These are phyloP conservation scores for Penicillium alfredii DNA, from an alignment of 495 filamentous ascomycete species.

Conservation along the genomic window DNA sequence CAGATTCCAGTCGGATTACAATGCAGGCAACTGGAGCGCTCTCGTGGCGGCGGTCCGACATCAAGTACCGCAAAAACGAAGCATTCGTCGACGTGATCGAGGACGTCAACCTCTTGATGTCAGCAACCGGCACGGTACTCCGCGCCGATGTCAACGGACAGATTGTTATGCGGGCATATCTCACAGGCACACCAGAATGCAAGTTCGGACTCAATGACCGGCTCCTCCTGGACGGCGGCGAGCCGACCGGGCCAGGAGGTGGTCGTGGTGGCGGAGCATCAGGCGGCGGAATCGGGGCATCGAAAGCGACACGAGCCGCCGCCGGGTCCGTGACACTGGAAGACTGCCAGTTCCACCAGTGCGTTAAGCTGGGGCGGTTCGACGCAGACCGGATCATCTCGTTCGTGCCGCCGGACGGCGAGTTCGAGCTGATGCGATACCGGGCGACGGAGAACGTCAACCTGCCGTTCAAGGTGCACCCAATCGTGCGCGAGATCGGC, in stretches of 20 bases:
- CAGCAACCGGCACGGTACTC: slow-evolving; percentile 87
- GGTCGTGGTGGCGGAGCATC: slow-evolving; percentile 53
- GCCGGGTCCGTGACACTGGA: slow-evolving; percentile 94
- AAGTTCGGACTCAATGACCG: slow-evolving; percentile 99
- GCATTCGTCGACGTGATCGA: slow-evolving; percentile 99
- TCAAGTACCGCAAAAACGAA: slow-evolving; percentile 99
- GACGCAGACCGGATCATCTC: slow-evolving; percentile 96
- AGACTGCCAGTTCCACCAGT: slow-evolving; percentile 99
- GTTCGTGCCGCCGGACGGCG: slow-evolving; percentile 95
- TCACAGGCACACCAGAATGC: slow-evolving; percentile 94
- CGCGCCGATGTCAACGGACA: slow-evolving; percentile 96
- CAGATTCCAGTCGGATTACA: slow-evolving; percentile 90
- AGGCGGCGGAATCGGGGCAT: slow-evolving; percentile 27
- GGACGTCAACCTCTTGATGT: slow-evolving; percentile 98
- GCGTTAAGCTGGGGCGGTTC: slow-evolving; percentile 95
- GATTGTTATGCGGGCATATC: slow-evolving; percentile 98
- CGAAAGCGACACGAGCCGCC: slow-evolving; percentile 88
- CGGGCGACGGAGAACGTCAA: slow-evolving; percentile 99
- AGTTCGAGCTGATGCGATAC: slow-evolving; percentile 99
- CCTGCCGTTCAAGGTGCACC: slow-evolving; percentile 96
- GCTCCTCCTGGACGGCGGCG: slow-evolving; percentile 73
- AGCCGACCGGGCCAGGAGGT: slow-evolving; percentile 41
- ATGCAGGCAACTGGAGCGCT: slow-evolving; percentile 98
- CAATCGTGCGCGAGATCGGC: slow-evolving; percentile 95
- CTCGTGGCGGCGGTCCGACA: slow-evolving; percentile 93